phyloP scores from a whole-genome alignment of 352 stramenopile species.

The Pythium periplocum region DNA sequence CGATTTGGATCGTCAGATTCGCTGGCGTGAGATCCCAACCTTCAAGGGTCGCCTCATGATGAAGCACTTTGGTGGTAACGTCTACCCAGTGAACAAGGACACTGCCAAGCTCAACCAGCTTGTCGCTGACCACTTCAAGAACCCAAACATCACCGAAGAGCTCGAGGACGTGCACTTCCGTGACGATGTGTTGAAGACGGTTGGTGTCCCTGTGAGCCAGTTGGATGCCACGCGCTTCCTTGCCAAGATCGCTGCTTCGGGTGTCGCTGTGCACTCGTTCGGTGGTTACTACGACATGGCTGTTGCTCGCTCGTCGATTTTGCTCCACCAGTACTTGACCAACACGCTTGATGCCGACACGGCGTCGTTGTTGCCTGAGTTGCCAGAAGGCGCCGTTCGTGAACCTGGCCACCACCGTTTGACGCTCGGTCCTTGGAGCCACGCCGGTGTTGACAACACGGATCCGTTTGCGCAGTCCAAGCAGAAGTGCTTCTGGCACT shows the following conservation, averaged over 20 bases:
- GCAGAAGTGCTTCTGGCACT: constrained; percentile 81
- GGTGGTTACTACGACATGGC: constrained; percentile 81
- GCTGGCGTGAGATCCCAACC: constrained; percentile 65
- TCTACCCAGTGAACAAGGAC: constrained; percentile 78
- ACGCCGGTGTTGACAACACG: constrained; percentile 73
- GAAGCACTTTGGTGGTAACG: constrained; percentile 76
- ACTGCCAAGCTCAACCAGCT: constrained; percentile 55
- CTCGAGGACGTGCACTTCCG: constrained; percentile 50
- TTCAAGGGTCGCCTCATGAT: constrained; percentile 81
- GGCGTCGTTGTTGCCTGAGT: constrained; percentile 38
- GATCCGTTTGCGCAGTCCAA: constrained; percentile 77
- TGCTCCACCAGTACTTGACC: constrained; percentile 77
- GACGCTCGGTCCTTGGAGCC: constrained; percentile 76
- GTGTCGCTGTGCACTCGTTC: constrained; percentile 62
- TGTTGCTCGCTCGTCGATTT: constrained; percentile 59
- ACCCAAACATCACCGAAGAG: constrained; percentile 49
- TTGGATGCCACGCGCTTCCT: constrained; percentile 54
- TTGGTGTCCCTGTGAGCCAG: constrained; percentile 35
- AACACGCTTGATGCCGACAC: constrained; percentile 63
- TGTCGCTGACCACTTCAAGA: constrained; percentile 57
- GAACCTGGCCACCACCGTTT: constrained; percentile 52
- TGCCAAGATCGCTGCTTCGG: constrained; percentile 52
- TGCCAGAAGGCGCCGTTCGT: constrained; percentile 41
- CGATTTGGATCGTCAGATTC: constrained; percentile 70
- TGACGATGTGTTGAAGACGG: constrained; percentile 50